These are phyloP conservation scores for Graphilbum fragrans DNA, from an alignment of 2,329 filamentous ascomycete species.

Conservation along the genomic window DNA sequence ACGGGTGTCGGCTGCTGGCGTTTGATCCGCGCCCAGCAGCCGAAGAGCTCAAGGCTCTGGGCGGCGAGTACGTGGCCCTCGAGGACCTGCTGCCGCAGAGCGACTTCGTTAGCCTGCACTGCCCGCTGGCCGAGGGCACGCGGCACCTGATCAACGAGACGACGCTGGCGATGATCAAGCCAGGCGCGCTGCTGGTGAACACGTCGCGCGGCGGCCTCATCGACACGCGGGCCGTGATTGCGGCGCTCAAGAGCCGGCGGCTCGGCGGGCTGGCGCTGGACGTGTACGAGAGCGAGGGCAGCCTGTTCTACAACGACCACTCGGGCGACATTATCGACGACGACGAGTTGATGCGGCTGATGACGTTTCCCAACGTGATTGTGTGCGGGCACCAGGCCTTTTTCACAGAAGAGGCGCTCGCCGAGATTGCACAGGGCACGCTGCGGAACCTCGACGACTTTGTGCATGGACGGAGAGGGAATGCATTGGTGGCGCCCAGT, in stretches of 20 bases:
- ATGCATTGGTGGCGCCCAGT: conserved; percentile 26
- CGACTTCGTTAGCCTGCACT: conserved; percentile 55
- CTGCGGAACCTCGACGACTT: conserved; percentile 42
- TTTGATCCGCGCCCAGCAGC: conserved; percentile 45
- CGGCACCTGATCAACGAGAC: conserved; percentile 45
- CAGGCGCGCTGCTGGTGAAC: conserved; percentile 50
- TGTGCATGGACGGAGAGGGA: conserved; percentile 12
- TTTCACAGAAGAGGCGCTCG: conserved; percentile 53
- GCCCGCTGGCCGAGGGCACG: conserved; percentile 49
- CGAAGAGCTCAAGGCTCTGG: conserved; percentile 29
- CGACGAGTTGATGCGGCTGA: conserved; percentile 51
- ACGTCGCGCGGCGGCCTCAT: conserved; percentile 56
- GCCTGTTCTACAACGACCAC: conserved; percentile 54
- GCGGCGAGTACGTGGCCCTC: conserved; percentile 41
- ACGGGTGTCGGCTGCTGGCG: conserved; percentile 50
- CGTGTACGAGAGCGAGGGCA: conserved; percentile 55
- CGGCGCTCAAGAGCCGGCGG: conserved; percentile 45
- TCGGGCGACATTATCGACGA: conserved; percentile 54
- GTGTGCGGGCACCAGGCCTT: conserved; percentile 59
- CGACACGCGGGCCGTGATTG: conserved; percentile 45
- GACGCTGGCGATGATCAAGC: conserved; percentile 43
- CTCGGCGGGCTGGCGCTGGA: conserved; percentile 53
- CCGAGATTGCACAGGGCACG: conserved; percentile 50
- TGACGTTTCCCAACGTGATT: conserved; percentile 57
- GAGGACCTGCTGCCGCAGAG: conserved; percentile 39